Conservation (phyloP, 805 yeast species). For the Phaffomyces opuntiae region DNA sequence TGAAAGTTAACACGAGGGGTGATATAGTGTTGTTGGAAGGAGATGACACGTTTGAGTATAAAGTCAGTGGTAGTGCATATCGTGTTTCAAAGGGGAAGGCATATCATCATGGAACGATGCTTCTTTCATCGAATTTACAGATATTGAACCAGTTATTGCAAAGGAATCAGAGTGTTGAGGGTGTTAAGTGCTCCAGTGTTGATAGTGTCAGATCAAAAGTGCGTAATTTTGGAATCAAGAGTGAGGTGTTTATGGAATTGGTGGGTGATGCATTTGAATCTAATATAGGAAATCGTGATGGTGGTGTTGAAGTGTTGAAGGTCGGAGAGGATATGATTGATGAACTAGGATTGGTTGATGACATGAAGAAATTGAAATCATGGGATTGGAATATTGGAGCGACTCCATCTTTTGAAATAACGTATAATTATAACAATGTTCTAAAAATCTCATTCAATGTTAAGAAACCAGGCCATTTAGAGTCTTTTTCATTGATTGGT, state of each 20-base stretch:
- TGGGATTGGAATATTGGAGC: constrained; percentile 76
- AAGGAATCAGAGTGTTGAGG: constrained; percentile 21
- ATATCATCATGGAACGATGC: constrained; percentile 95
- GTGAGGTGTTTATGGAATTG: constrained; percentile 37
- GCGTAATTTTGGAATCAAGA: constrained; percentile 46
- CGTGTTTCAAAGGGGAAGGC: constrained; percentile 76
- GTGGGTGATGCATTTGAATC: constrained; percentile 23
- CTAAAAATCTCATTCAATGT: constrained; percentile 33
- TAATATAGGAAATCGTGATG: neutral
- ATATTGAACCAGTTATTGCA: constrained; percentile 53
- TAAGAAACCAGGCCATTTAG: constrained; percentile 38
- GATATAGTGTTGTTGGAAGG: constrained; percentile 47
- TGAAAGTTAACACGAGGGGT: constrained; percentile 60
- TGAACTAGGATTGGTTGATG: constrained; percentile 25
- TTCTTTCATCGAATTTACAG: constrained; percentile 59
- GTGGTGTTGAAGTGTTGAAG: constrained; percentile 19
- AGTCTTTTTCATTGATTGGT: constrained; percentile 18
- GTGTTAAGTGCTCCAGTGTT: constrained; percentile 40
- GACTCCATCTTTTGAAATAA: constrained; percentile 68
- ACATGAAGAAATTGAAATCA: constrained; percentile 38
- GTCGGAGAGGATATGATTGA: constrained; percentile 15
- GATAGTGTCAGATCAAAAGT: constrained; percentile 81
- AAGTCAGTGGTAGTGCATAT: constrained; percentile 91
- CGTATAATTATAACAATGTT: constrained; percentile 1
- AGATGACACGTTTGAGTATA: constrained; percentile 35